Base-by-base conservation (phyloP, 495 filamentous ascomycete genomes). In the Annulohypoxylon stygium region DNA sequence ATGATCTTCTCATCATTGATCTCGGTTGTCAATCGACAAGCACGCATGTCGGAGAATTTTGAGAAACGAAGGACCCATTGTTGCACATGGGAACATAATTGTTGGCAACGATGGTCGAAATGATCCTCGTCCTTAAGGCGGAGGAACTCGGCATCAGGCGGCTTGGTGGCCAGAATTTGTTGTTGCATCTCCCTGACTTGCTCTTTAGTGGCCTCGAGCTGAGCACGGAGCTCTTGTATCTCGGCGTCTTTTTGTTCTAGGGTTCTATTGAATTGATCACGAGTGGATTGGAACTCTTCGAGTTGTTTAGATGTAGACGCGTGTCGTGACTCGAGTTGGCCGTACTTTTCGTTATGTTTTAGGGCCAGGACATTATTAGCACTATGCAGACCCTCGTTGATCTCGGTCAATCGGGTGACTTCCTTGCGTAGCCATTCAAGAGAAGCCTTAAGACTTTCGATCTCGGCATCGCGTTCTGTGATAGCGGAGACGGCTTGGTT, bases 1-100 rank as follows among this genome's bases (percentile, higher is more conserved):
- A 95, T 92, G 58, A 94, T 88, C 81, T 94, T 94, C 73, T 98
- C 93, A 76, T 97, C 92, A 41, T 88, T 87, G 74, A 98, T 85
- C 66, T 97, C 93, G 61, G 86, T 89, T 6, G 94, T 91, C 57
- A 91, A 84, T 69, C 93, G 89, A 81, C 94, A 97, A 53, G 91
- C 90, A 74, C 90, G 89, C 79, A 92, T 93, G 78, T 97, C 93
- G 63, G 94, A 97, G 83, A 95, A 93, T 76, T 97, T 97, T 64
- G 94, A 97, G 84, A 98, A 99, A 76, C 95, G 93, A 68, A 97
- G 84, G 36, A 98, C 93, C 94, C 95, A 99, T 82, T 95, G 92
- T 76, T 97, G 95, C 14, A 97, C 93, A 74, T 97, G 94, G 73
- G 93, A 91, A 78, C 93, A 98, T 14, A 99, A 88, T 78, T 95